Base-by-base conservation (phyloP, 2,329 filamentous ascomycete genomes). In the Sphaerulina populicola region DNA sequence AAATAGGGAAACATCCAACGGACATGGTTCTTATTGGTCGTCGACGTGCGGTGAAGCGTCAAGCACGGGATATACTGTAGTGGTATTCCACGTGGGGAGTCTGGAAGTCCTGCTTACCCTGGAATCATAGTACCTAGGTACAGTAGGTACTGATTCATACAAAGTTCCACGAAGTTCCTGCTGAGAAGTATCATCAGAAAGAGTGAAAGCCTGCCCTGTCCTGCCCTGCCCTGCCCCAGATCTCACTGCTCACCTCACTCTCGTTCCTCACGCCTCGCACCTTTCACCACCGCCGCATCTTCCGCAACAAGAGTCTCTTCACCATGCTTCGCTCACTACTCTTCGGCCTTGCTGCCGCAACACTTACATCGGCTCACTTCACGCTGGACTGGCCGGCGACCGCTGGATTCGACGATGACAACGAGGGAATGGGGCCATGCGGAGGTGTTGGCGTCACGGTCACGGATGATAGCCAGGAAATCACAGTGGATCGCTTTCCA, bases 281-380 rank as follows among this genome's bases (percentile, higher is more conserved):
- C 23, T 27, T 27, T 7, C 23, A 5, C 23, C 35, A 30, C n/a
- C 44, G 18, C 23, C 18, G 21, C 30, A 27, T 31, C 44, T 12
- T 15, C 15, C 31, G 27, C 10, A 36, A 50, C 35, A 47, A 44
- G 27, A 40, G 14, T 9, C 31, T 31, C 15, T 29, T 43, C 21
- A 60, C 14, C 47, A 66, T 64, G 58, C 21, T 58, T 30, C 56
- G 49, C 46, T 60, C 49, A 21, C 21, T 62, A 39, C 29, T 65
- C 30, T 30, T 70, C 45, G 44, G 50, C 38, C 53, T 65, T 31
- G 56, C 55, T 37, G 56, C 61, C 12, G 59, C 63, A 15, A 56
- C 52, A 40, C 58, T 69, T 51, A 60, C 66, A 21, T 63, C 69
- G 5, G 71, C 72, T 4, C 72, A 74, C 58, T 74, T 73, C 67